A percentile compares a stretch with the other conserved stretches of the same genome.
Evolutionary conservation across 2,329 filamentous ascomycete species (phyloP).

Genomic region (Claviceps sp.): DNA sequence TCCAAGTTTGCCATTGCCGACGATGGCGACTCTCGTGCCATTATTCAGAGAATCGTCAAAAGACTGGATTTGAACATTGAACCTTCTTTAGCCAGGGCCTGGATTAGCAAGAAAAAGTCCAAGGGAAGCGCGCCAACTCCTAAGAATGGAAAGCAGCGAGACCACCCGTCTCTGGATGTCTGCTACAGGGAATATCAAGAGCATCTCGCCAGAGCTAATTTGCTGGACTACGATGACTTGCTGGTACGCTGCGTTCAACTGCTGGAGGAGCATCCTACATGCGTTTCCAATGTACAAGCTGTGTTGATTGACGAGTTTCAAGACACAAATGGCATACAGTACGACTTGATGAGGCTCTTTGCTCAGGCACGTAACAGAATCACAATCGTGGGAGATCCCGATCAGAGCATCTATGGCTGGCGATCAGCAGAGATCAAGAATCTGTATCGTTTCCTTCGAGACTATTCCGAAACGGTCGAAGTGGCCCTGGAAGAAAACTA

Average conservation of each 20-base stretch:
- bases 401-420: slow-evolving; percentile 97
- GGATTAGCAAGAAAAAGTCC: slow-evolving; percentile 60
- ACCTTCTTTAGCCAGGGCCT: slow-evolving; percentile 52
- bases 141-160: slow-evolving; percentile 22
- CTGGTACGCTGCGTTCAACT: slow-evolving; percentile 73
- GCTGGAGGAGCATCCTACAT: slow-evolving; percentile 57
- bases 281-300: slow-evolving; percentile 78
- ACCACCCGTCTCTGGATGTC: slow-evolving; percentile 48
- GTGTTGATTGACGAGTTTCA: slow-evolving; percentile 97
- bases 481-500: slow-evolving; percentile 91
- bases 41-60: slow-evolving; percentile 74
- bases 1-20: slow-evolving; percentile 88
- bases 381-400: slow-evolving; percentile 90
- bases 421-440: slow-evolving; percentile 88
- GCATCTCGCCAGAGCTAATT: slow-evolving; percentile 59
- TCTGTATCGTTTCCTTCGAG: slow-evolving; percentile 59
- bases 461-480: slow-evolving; percentile 67
- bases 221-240: slow-evolving; percentile 91
- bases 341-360: slow-evolving; percentile 83
- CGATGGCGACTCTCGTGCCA: slow-evolving; percentile 62
- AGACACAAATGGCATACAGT: slow-evolving; percentile 91
- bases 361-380: slow-evolving; percentile 62
- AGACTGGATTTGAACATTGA: slow-evolving; percentile 56
- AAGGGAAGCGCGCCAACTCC: slow-evolving; percentile 35
- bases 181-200: slow-evolving; percentile 67